Evolutionary conservation across 2,329 filamentous ascomycete species (phyloP).

Genomic region (Phoma sp.): DNA sequence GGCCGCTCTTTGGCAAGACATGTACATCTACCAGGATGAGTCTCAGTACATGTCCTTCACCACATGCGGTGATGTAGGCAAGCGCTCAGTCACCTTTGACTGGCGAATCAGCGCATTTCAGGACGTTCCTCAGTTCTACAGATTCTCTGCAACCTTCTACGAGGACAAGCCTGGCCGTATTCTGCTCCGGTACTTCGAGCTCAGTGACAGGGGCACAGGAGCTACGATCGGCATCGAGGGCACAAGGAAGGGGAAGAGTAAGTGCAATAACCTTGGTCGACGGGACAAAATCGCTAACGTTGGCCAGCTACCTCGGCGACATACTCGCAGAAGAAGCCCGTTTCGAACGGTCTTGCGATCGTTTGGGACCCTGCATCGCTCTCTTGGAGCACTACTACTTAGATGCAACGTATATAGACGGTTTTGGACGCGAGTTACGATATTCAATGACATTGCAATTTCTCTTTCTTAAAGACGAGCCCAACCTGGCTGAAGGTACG

Average conservation of each 20-base stretch:
- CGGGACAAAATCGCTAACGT: background rate
- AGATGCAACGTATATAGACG: background rate
- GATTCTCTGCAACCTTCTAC: slow-evolving; percentile 1
- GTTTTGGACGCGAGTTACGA: too few relatives aligned
- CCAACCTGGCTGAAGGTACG: too few relatives aligned
- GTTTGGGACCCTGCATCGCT: background rate
- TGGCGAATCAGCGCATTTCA: background rate
- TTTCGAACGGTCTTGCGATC: background rate
- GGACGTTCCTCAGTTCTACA: background rate
- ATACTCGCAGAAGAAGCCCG: background rate
- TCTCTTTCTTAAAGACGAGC: too few relatives aligned
- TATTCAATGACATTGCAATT: too few relatives aligned
- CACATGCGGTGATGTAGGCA: background rate
- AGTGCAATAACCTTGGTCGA: background rate
- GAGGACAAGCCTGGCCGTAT: background rate
- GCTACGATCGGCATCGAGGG: background rate
- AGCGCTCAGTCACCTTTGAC: slow-evolving; percentile 2
- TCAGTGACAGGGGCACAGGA: background rate
- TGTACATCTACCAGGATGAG: slow-evolving; percentile 2
- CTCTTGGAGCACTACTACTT: background rate
- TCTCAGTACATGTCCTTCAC: background rate
- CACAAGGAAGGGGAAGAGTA: background rate
- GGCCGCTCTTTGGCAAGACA: background rate
- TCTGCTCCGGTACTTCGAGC: background rate
- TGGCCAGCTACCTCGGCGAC: background rate